These are phyloP conservation scores for Vitis riparia DNA, from an alignment of 164 flowering plant genomes.

Conservation along the genomic window DNA sequence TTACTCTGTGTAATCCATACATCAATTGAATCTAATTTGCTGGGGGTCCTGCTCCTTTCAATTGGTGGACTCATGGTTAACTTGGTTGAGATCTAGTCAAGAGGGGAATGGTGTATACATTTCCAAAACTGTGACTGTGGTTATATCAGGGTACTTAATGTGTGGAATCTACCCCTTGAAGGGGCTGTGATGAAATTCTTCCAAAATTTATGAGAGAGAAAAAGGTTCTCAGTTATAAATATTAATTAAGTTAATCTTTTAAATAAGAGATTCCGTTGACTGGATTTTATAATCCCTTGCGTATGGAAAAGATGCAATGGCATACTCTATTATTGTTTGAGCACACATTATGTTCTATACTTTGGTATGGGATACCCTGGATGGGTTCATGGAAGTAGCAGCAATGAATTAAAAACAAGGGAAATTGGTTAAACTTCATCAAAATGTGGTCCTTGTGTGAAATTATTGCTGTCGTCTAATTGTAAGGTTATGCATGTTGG, in stretches of 20 bases:
- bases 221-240: not conserved
- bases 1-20: not conserved
- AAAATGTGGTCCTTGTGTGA: no score
- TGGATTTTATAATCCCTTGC: not conserved
- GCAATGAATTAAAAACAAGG: no score
- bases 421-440: no score
- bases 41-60: not conserved
- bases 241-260: not conserved
- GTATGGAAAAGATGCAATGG: not conserved
- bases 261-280: not conserved
- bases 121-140: no score
- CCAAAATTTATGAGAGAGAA: not conserved
- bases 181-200: not conserved
- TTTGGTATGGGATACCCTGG: no score
- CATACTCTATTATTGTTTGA: no score
- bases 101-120: not conserved
- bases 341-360: no score
- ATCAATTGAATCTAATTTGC: not conserved
- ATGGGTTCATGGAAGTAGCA: no score
- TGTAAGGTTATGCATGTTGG: no score
- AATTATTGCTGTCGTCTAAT: no score
- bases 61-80: not conserved
- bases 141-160: not conserved
- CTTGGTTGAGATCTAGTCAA: not conserved
- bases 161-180: not conserved